Percentiles rank a stretch among this genome's conserved stretches.
phyloP scores from a whole-genome alignment of 2,329 filamentous ascomycete species.

The Colletotrichum acutatum region DNA sequence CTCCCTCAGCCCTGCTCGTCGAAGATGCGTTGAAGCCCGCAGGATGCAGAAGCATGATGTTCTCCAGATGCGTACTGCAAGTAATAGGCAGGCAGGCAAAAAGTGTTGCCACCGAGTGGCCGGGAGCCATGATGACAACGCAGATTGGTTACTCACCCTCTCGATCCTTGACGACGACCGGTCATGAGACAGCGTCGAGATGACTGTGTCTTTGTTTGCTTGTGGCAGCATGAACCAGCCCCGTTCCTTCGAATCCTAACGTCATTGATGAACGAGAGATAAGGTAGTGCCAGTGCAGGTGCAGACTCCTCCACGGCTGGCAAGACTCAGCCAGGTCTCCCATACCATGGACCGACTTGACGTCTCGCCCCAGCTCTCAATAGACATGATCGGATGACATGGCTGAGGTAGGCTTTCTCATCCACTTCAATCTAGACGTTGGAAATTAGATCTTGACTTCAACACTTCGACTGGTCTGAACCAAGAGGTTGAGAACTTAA shows the following conservation, averaged over 20 bases:
- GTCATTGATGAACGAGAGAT: not conserved
- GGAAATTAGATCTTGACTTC: not conserved
- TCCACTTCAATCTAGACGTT: not conserved
- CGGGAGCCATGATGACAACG: not conserved
- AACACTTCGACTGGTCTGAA: not conserved
- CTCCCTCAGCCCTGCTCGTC: not conserved
- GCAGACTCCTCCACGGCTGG: not conserved
- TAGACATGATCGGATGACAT: conserved; percentile 16
- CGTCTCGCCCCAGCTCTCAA: conserved; percentile 18
- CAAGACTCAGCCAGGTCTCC: not conserved
- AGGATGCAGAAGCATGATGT: not conserved
- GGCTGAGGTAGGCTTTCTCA: conserved; percentile 41
- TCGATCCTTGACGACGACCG: not conserved
- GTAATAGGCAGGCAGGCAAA: not conserved
- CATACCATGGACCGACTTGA: conserved; percentile 38
- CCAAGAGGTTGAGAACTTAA: not conserved
- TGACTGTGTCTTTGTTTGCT: not conserved
- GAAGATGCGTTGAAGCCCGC: not conserved
- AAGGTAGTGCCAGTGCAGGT: not conserved
- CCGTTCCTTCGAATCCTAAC: not conserved
- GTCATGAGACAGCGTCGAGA: not conserved
- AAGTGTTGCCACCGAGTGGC: not conserved
- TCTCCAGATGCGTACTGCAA: not conserved
- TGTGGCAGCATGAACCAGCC: not conserved
- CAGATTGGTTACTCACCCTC: not conserved